Evolutionary conservation across 2,329 filamentous ascomycete genomes (phyloP).

Genomic region (Trichoderma harzianum): DNA sequence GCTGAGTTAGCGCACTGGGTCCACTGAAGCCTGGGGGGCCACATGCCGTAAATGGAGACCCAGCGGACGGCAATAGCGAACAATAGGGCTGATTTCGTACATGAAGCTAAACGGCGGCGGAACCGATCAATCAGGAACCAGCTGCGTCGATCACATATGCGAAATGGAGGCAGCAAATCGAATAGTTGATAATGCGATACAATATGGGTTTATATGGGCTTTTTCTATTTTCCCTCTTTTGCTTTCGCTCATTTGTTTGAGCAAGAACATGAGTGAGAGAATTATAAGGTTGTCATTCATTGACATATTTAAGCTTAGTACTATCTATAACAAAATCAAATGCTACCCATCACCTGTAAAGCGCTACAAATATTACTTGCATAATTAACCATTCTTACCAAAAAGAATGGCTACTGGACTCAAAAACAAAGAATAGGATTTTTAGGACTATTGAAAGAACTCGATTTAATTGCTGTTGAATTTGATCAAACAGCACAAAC

Average conservation of each 20-base stretch:
- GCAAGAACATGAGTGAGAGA: background rate
- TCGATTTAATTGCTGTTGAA: background rate
- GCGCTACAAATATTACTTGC: rapidly evolving
- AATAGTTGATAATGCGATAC: background rate
- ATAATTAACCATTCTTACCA: rapidly evolving
- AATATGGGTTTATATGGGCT: background rate
- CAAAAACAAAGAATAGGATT: background rate
- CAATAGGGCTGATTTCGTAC: conserved; percentile 16
- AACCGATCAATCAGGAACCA: background rate
- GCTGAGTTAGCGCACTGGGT: conserved; percentile 12
- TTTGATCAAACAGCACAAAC: no score
- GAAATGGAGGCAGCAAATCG: background rate
- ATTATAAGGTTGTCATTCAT: rapidly evolving
- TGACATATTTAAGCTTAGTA: no score
- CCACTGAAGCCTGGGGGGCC: conserved; percentile 3
- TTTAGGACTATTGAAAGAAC: background rate
- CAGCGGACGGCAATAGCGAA: conserved; percentile 4
- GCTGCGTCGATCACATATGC: background rate
- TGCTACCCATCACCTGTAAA: background rate
- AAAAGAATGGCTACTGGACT: rapidly evolving
- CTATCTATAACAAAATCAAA: background rate
- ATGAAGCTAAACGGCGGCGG: background rate
- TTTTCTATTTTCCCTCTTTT: background rate
- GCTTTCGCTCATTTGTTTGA: background rate
- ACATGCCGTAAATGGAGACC: background rate